Base-by-base conservation (phyloP, 2,329 filamentous ascomycete genomes). In the Phyllosticta citrichinensis region DNA sequence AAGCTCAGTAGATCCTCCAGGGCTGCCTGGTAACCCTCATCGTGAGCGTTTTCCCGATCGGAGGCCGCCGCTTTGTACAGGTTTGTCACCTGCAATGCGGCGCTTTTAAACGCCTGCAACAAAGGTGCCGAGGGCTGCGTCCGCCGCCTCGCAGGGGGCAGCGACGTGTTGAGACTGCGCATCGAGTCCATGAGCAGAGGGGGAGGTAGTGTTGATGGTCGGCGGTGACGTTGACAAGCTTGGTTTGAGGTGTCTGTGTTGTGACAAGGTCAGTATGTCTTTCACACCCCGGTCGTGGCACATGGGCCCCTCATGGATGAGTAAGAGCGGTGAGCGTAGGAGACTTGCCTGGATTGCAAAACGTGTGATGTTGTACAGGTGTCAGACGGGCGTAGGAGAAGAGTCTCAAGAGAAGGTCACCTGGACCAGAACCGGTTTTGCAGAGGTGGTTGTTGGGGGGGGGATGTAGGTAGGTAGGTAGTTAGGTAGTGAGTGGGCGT, bases 41-140 rank as follows among this genome's bases (percentile, higher is more conserved):
- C 77, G 56, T 89, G 85, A 55, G 91, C 86, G 68, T 87, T 86
- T 56, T 87, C 81, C 71, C 94, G 87, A 56, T 89, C 88, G 33
- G 85, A 81, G 12, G 89, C 87, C 2, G 93, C 93, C 50, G 87
- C 92, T 76, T 96, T 97, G 79, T 97, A 97, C 14, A 99, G 85
- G 70, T 95, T 96, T 55, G 94, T 97, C 60, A 97, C 92, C 5
- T 91, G 96, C 35, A 97, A 81, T 20, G 94, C 94, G 35, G 94
- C 94, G 17, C 88, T 86, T 74, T 91, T 94, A 81, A 99, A 99
- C 62, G 90, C 87, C 67, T 93, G 87, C 62, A 97, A 84, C 55
- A 97, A 84, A 70, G 79, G 72, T 47, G 69, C 66, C 63, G 64
- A 68, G 53, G 68, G 74, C 65, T 75, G 73, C 19, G 71, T 66